Base-by-base conservation (phyloP, 805 yeast genomes). In the Wickerhamiella spandovensis region DNA sequence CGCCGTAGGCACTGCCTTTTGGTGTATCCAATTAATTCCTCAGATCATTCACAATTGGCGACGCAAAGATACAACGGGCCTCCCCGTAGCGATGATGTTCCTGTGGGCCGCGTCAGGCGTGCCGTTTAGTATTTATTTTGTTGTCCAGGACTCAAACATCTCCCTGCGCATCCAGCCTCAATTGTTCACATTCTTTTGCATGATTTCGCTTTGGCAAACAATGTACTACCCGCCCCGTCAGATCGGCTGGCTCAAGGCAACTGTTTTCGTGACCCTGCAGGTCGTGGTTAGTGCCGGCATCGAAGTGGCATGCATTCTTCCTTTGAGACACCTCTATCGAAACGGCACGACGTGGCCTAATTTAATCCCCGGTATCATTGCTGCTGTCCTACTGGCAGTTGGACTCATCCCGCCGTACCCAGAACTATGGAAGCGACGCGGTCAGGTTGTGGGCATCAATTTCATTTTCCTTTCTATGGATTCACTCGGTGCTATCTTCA, bases 1-100 rank as follows among this genome's bases (percentile, higher is more conserved):
- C 1, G 88, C 95, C 12, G 72, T 85, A 1, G 97, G 95, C 5
- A 90, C 97, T 0, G 79, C 89, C 1, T 74, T 84, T 51, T 90
- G 97, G 97, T 89, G 97, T 64, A 69, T 89, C 55, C 97, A 90
- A 67, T 69, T 90, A 55, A 72, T 88, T 1, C 97, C 97, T 1
- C 97, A 85, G 61, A 81, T 89, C 44, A 71, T 78, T 51, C 72
- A 79, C 62, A 89, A 90, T 62, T 88, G 76, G 68, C 72, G 72
- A 51, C 74, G 75, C 8, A 87, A 90, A 59, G 79, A 87, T 61
- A 84, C 95, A 52, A 83, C 80, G 24, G 97, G 97, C 0, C 67
- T 89, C 9, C 95, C 95, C 1, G 88, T 89, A 5, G n/a, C 75
- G 35, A 88, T 90, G 95, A 74, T 86, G 78, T 75, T 86, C 51